Evolutionary conservation across 345 rosid species (phyloP), one percentile per base, ranked within the genome.

Genomic region (Erucastrum elatum): DNA sequence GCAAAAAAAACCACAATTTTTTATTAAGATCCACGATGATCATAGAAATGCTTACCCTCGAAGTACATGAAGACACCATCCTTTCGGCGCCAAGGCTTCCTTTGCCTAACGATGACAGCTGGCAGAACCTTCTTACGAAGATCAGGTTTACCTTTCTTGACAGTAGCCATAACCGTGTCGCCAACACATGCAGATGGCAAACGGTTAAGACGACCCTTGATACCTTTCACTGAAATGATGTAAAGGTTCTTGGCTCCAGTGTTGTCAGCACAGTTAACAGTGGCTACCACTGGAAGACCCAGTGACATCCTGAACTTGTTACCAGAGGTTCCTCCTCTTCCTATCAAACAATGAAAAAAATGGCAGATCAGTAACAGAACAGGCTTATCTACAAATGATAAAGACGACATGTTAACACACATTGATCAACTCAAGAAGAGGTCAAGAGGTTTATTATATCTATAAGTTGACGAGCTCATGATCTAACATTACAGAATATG

Each of bases 1-100:
- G 49, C 49, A 41, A 41, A 41, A 41, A 10, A 35, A 35, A 35
- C 1, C n/a, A n/a, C n/a, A n/a, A n/a, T n/a, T n/a, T n/a, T n/a
- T n/a, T n/a, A n/a, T n/a, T n/a, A n/a, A n/a, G n/a, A n/a, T n/a
- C n/a, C n/a, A n/a, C n/a, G n/a, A n/a, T n/a, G n/a, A n/a, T n/a
- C 41, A 35, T 35, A 33, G 35, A 4, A n/a, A 33, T 33, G 35
- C 35, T 35, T 46, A 82, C 84, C 84, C 3, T 82, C 82, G 4
- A 82, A 82, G 8, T 82, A 82, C 84, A 82, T 82, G 76, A 73
- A 82, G 72, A 82, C 84, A 77, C 84, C 84, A 11, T 82, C 84
- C 84, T 82, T 82, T 82, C 84, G 75, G 80, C 84, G 84, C 84
- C 84, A 82, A 4, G 84, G 84, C 80, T 82, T 82, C 72, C 84